Evolutionary conservation across 345 rosid species (phyloP), one percentile per base, ranked within the genome.

Genomic region (Stellera chamaejasme): DNA sequence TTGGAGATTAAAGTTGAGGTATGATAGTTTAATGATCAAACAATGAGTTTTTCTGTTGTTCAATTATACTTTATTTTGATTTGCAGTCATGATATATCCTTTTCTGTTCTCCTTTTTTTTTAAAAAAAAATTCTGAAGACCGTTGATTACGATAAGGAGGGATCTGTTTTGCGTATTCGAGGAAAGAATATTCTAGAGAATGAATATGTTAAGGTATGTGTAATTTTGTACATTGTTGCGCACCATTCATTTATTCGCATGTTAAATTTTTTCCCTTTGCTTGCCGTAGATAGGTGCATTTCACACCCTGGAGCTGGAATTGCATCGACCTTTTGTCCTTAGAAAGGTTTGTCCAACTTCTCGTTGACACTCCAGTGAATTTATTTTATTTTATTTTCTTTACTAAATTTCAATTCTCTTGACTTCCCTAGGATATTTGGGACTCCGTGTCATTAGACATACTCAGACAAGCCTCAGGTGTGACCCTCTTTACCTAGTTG

Each of bases 391-490:
- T 61, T 28, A 11, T 27, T 52, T 32, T 4, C 5, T 52, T 36
- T 19, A 13, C 19, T 58, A 27, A 61, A 16, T 43, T 49, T 47
- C 48, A 45, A 62, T 6, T 25, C 27, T 45, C 23, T 28, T 52
- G 16, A 43, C 50, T 54, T 23, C 71, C 27, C n/a, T 65, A 92
- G 99, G 82, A 64, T 27, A 10, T 71, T 14, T 93, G 99, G 99
- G 96, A 93, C 73, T 86, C 94, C n/a, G 10, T 93, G 80, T 89
- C 97, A 43, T 60, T 81, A 56, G 88, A 93, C 66, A 62, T 76
- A 52, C 89, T 93, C 73, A 78, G 65, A 54, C 97, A 89, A 69
- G 97, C 99, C 59, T 75, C 99, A 58, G 97, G 97, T 93, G 81
- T 77, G 74, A 19, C 60, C 50, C 52, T 65, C 39, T 54, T 32